Conservation (phyloP, 768 basidiomycete genomes). For the Suillus cothurnatus region DNA sequence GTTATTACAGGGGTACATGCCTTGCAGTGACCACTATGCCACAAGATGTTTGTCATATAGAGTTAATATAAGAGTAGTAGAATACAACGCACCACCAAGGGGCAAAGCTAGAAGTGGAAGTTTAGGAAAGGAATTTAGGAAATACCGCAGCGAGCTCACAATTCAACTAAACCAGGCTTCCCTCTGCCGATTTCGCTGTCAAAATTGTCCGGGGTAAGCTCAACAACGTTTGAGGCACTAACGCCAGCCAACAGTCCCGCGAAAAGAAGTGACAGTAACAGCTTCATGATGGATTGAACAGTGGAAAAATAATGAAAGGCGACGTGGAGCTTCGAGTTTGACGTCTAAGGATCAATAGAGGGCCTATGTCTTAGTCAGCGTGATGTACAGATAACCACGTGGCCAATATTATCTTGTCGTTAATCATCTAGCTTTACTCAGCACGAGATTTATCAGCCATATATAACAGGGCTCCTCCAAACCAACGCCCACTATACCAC, state of each 20-base stretch:
- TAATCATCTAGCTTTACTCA: slow-evolving; percentile 15
- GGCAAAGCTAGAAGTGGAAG: slow-evolving; percentile 58
- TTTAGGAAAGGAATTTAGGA: slow-evolving; percentile 7
- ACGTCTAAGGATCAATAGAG: neutral
- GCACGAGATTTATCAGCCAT: slow-evolving; percentile 30
- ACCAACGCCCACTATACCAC: neutral
- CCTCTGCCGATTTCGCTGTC: slow-evolving; percentile 75
- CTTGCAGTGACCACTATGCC: slow-evolving; percentile 81
- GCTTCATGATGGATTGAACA: slow-evolving; percentile 52
- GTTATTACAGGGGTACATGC: slow-evolving; percentile 39
- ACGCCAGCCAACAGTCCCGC: slow-evolving; percentile 57
- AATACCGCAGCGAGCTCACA: slow-evolving; percentile 54
- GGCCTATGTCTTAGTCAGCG: slow-evolving; percentile 13
- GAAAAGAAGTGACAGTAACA: slow-evolving; percentile 56
- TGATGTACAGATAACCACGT: slow-evolving; percentile 12
- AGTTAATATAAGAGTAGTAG: neutral
- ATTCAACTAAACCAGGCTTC: slow-evolving; percentile 86
- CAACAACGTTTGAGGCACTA: slow-evolving; percentile 81
- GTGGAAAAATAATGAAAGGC: slow-evolving; percentile 17
- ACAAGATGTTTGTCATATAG: neutral
- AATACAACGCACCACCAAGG: slow-evolving; percentile 76
- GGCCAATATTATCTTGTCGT: slow-evolving; percentile 4
- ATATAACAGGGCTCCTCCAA: slow-evolving; percentile 8
- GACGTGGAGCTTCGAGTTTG: slow-evolving; percentile 32
- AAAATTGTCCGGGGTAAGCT: slow-evolving; percentile 76